phyloP scores from a whole-genome alignment of 768 basidiomycete species.

The Lactarius hatsudake region DNA sequence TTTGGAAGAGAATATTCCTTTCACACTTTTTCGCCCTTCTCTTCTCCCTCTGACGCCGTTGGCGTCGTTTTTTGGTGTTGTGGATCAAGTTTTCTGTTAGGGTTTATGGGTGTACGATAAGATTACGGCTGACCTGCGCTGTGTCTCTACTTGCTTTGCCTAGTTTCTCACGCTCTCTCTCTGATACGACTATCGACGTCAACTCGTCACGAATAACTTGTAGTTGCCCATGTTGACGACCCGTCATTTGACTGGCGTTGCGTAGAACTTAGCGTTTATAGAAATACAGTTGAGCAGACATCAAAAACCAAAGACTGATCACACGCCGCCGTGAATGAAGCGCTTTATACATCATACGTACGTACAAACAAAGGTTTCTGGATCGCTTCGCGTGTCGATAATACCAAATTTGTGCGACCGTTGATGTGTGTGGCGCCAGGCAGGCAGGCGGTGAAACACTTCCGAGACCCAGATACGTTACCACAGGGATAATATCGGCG shows the following conservation, averaged over 20 bases:
- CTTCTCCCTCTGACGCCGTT: not conserved
- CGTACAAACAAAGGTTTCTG: too few species aligned
- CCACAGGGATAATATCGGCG: not conserved
- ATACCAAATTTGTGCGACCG: not conserved
- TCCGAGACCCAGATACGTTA: not conserved
- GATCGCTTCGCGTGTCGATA: not conserved
- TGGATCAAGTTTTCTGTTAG: not conserved
- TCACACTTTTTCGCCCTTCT: not conserved
- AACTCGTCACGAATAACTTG: not conserved
- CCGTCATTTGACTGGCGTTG: not conserved
- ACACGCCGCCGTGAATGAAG: not conserved
- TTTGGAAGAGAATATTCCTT: not conserved
- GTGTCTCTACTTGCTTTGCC: not conserved
- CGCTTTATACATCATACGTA: too few species aligned
- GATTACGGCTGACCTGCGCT: not conserved
- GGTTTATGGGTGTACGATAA: not conserved
- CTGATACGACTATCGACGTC: not conserved
- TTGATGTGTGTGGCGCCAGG: too few species aligned
- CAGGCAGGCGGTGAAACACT: not conserved
- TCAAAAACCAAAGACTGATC: not conserved
- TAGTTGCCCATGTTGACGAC: not conserved
- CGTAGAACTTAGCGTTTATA: not conserved
- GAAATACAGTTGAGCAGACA: not conserved
- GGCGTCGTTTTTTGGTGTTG: not conserved
- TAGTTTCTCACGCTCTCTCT: not conserved